Conservation (phyloP, 371 early-diverging fungal genomes). For the Syncephalastrum racemosum region DNA sequence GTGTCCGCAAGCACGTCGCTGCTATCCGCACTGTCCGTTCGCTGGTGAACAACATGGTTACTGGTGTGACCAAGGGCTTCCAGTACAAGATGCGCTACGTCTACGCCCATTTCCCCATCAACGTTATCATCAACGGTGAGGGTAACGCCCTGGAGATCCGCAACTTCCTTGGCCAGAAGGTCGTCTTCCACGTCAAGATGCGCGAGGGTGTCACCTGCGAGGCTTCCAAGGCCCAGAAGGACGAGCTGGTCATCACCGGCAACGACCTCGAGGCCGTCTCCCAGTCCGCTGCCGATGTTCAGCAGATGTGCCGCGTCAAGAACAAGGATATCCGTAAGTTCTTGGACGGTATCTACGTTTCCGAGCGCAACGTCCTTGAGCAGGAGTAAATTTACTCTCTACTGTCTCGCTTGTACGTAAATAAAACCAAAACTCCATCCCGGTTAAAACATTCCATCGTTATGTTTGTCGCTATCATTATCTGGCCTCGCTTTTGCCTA, state of each 20-base stretch:
- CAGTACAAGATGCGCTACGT: constrained; percentile 99
- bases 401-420: neutral
- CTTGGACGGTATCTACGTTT: constrained; percentile 99
- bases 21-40: constrained; percentile 98
- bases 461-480: too few relatives aligned
- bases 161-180: constrained; percentile 99
- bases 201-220: constrained; percentile 89
- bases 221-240: constrained; percentile 89
- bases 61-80: constrained; percentile 99
- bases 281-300: constrained; percentile 88
- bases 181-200: constrained; percentile 85
- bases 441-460: too few relatives aligned
- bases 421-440: too few relatives aligned
- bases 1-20: constrained; percentile 95
- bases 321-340: constrained; percentile 99
- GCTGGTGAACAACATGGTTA: constrained; percentile 97
- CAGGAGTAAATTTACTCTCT: constrained; percentile 1
- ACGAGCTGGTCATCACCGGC: constrained; percentile 95
- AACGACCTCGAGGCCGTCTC: constrained; percentile 97
- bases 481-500: too few relatives aligned
- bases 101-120: constrained; percentile 99
- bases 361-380: constrained; percentile 64
- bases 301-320: constrained; percentile 73
- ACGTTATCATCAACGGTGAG: constrained; percentile 86
- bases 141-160: constrained; percentile 93